phyloP scores from a whole-genome alignment of 441 rosid species.

The Populus hybrid region DNA sequence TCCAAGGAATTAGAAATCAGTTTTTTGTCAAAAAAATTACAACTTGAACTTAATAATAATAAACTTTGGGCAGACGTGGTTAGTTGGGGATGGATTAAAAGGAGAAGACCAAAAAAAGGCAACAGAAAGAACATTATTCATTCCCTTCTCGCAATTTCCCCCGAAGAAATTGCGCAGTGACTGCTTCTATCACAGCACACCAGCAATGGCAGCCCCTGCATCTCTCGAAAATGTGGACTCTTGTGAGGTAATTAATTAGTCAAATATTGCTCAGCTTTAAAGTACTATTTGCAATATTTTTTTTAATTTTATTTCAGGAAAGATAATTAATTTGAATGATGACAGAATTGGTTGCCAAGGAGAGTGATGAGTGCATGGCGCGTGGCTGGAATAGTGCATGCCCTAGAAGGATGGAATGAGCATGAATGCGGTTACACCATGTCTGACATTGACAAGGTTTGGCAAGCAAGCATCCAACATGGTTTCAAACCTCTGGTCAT shows the following conservation, averaged over 20 bases:
- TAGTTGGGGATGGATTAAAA: too few species aligned
- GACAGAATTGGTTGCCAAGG: slow-evolving; percentile 67
- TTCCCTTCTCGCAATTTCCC: too few species aligned
- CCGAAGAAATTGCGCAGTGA: slow-evolving; percentile 43
- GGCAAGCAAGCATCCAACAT: slow-evolving; percentile 56
- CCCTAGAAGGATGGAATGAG: slow-evolving; percentile 54
- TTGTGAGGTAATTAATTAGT: slow-evolving; percentile 45
- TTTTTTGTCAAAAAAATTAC: too few species aligned
- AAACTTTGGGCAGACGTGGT: too few species aligned
- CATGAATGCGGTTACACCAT: slow-evolving; percentile 53
- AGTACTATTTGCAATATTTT: neutral
- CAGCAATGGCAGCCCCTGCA: slow-evolving; percentile 50
- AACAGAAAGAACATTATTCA: too few species aligned
- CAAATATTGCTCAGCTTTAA: neutral
- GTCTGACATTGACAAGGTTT: slow-evolving; percentile 36
- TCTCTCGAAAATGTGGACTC: slow-evolving; percentile 60
- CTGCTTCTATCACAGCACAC: slow-evolving; percentile 55
- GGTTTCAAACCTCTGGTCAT: slow-evolving; percentile 46
- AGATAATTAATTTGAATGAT: neutral
- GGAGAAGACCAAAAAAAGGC: too few species aligned
- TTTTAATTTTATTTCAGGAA: too few species aligned
- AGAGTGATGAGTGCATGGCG: slow-evolving; percentile 83
- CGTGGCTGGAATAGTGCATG: slow-evolving; percentile 61
- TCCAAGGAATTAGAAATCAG: neutral
- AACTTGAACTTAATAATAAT: too few species aligned